Conservation (phyloP, 2,329 filamentous ascomycete species). For the Colletotrichum salicis region DNA sequence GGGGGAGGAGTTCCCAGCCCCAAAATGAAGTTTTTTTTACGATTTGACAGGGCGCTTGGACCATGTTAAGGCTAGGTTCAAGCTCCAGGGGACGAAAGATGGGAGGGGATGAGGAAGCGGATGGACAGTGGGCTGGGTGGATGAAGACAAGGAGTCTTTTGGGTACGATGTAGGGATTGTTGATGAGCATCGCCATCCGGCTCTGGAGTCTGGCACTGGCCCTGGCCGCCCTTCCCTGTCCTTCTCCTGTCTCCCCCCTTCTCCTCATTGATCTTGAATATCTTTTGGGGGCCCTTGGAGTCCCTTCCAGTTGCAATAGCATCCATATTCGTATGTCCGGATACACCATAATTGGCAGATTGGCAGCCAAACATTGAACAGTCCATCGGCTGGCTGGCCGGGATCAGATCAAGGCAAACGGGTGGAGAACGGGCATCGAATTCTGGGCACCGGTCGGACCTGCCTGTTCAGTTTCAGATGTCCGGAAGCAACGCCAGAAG, state of each 20-base stretch:
- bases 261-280: background rate
- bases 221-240: background rate
- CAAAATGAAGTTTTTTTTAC: conserved; percentile 23
- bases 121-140: background rate
- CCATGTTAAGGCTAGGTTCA: conserved; percentile 34
- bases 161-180: background rate
- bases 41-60: conserved; percentile 37
- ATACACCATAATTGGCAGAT: background rate
- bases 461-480: conserved; percentile 34
- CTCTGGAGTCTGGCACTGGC: conserved; percentile 5
- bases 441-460: conserved; percentile 28
- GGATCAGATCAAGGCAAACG: conserved; percentile 33
- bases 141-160: conserved; percentile 1
- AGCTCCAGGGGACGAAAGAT: conserved; percentile 14
- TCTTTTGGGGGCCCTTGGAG: background rate
- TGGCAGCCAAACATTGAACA: conserved; percentile 3
- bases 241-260: background rate
- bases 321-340: background rate
- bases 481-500: conserved; percentile 31
- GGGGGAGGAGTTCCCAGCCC: conserved; percentile 9
- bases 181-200: conserved; percentile 8
- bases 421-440: conserved; percentile 24
- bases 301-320: background rate
- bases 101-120: background rate
- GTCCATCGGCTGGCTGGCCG: conserved; percentile 1